Percentiles rank a stretch among this genome's conserved stretches.
These are phyloP conservation scores for Pythium phragmitis DNA, from an alignment of 352 stramenopile species.

Conservation along the genomic window DNA sequence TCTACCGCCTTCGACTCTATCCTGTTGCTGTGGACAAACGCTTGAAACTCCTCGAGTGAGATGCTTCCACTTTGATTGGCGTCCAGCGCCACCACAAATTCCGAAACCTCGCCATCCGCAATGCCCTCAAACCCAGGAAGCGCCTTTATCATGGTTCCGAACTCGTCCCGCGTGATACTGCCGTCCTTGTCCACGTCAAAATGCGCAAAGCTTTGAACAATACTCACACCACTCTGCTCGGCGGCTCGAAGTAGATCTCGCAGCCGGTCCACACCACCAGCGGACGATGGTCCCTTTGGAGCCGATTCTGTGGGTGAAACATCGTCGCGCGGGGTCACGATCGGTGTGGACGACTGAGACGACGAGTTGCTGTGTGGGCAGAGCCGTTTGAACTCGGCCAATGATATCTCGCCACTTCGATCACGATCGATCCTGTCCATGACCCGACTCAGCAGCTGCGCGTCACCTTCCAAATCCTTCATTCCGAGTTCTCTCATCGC, in stretches of 20 bases:
- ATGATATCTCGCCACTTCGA: conserved; percentile 55
- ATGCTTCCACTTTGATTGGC: conserved; percentile 53
- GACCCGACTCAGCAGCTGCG: conserved; percentile 38
- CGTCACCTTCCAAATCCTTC: conserved; percentile 12
- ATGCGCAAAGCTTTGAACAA: conserved; percentile 34
- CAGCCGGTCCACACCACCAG: conserved; percentile 22
- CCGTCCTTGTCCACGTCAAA: conserved; percentile 43
- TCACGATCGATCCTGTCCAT: conserved; percentile 64
- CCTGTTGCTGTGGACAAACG: conserved; percentile 25
- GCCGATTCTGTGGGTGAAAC: background rate
- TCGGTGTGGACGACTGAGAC: background rate
- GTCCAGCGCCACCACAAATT: conserved; percentile 49
- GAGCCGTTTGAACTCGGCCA: conserved; percentile 64
- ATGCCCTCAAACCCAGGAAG: conserved; percentile 44
- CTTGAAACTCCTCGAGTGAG: conserved; percentile 54
- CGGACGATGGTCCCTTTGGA: background rate
- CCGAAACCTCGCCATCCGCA: conserved; percentile 32
- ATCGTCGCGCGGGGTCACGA: background rate
- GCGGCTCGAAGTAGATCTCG: conserved; percentile 25
- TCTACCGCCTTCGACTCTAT: background rate
- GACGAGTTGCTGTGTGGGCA: conserved; percentile 25
- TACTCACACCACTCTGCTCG: conserved; percentile 20
- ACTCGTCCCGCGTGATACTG: conserved; percentile 51
- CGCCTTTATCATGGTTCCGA: conserved; percentile 41
- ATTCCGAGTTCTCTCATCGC: conserved; percentile 60